Conservation (phyloP, 2,329 filamentous ascomycete species). For the Fusarium tuaranense region DNA sequence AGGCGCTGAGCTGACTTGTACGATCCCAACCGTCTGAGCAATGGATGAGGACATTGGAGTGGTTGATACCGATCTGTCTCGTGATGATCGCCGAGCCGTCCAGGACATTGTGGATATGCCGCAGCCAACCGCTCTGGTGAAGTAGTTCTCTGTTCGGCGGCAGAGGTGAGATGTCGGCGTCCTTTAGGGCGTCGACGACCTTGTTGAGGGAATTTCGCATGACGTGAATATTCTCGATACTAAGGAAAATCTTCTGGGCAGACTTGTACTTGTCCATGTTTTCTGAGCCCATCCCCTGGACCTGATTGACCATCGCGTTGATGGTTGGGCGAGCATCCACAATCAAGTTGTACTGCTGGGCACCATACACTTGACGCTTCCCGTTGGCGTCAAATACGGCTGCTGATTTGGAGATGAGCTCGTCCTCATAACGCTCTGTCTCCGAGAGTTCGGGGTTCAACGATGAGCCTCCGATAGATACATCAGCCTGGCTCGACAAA, state of each 20-base stretch:
- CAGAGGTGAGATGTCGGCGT: constrained; percentile 87
- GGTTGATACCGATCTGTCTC: constrained; percentile 87
- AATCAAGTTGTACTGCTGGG: constrained; percentile 93
- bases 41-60: constrained; percentile 95
- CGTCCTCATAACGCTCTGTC: constrained; percentile 76
- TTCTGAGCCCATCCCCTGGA: constrained; percentile 91
- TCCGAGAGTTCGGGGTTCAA: constrained; percentile 67
- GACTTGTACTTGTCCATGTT: constrained; percentile 98
- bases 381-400: constrained; percentile 67
- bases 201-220: constrained; percentile 93
- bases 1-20: constrained; percentile 91
- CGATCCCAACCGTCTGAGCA: constrained; percentile 99
- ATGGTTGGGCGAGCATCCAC: constrained; percentile 95
- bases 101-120: constrained; percentile 86
- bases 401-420: constrained; percentile 62
- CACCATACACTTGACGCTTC: constrained; percentile 82
- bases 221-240: constrained; percentile 98
- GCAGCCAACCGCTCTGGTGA: constrained; percentile 88
- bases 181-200: constrained; percentile 90
- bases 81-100: constrained; percentile 89
- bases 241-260: constrained; percentile 90
- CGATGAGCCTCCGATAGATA: constrained; percentile 49
- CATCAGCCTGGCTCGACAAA: constrained; percentile 62
- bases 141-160: constrained; percentile 86
- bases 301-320: constrained; percentile 95